phyloP scores from a whole-genome alignment of 1,284 basidiomycete genomes.

The Agaricales sp. region DNA sequence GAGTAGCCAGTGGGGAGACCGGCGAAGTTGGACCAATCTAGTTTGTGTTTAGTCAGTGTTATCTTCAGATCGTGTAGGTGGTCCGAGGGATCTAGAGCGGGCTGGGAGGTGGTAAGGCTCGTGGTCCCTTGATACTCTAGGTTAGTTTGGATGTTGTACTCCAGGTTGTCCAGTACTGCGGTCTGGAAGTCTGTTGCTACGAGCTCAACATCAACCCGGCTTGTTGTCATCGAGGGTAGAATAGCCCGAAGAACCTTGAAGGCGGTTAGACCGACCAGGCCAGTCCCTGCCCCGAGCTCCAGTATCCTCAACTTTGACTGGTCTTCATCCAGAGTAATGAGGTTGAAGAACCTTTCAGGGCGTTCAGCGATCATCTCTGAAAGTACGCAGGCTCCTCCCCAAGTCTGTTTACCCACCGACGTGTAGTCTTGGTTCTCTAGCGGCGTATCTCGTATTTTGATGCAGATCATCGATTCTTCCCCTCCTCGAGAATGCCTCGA shows the following conservation, averaged over 20 bases:
- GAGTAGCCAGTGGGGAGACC: slow-evolving; percentile 5
- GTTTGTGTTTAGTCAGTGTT: slow-evolving; percentile 11
- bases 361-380: slow-evolving; percentile 63
- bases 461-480: slow-evolving; percentile 13
- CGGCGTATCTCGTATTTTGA: slow-evolving; percentile 65
- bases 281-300: slow-evolving; percentile 85
- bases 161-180: slow-evolving; percentile 65
- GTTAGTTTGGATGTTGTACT: slow-evolving; percentile 56
- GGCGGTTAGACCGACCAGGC: slow-evolving; percentile 66
- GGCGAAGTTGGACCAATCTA: slow-evolving; percentile 63
- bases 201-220: slow-evolving; percentile 26
- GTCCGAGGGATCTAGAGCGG: slow-evolving; percentile 1
- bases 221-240: slow-evolving; percentile 4
- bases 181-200: slow-evolving; percentile 77
- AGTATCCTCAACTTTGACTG: slow-evolving; percentile 41
- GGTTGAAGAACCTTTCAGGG: slow-evolving; percentile 36
- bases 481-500: slow-evolving; percentile 1
- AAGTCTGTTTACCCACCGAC: slow-evolving; percentile 83
- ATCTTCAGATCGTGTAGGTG: slow-evolving; percentile 1
- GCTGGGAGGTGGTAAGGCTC: not conserved
- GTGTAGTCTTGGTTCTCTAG: slow-evolving; percentile 66
- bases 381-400: slow-evolving; percentile 81
- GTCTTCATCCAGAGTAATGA: not conserved
- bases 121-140: slow-evolving; percentile 21
- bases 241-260: slow-evolving; percentile 35